Conservation (phyloP, 2,329 filamentous ascomycete genomes). For the Tolypocladium paradoxum region DNA sequence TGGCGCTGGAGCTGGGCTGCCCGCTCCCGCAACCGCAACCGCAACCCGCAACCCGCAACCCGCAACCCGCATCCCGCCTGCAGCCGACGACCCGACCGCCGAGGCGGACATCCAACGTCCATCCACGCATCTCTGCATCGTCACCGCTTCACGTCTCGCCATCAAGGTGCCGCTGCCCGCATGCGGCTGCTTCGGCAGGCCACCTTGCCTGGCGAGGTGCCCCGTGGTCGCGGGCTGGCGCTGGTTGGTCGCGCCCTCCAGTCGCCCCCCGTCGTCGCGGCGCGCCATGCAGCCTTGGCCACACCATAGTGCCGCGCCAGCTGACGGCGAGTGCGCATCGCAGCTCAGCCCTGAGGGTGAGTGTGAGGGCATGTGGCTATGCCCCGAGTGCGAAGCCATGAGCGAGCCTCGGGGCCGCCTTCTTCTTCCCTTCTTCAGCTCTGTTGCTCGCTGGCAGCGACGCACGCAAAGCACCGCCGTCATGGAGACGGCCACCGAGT, state of each 20-base stretch:
- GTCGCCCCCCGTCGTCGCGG: not conserved
- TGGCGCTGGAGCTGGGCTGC: no score
- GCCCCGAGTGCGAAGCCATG: not conserved
- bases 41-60: no score
- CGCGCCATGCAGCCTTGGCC: not conserved
- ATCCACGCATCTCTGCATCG: not conserved
- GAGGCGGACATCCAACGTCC: no score
- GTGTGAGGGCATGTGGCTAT: no score
- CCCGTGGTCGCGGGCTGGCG: not conserved
- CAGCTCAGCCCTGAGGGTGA: no score
- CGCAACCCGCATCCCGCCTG: no score
- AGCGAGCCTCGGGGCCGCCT: not conserved
- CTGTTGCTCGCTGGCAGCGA: not conserved
- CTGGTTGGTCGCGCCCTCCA: not conserved
- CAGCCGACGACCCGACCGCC: no score
- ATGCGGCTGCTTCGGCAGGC: not conserved
- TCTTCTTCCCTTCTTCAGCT: not conserved
- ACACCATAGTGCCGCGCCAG: not conserved
- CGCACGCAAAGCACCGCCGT: not conserved
- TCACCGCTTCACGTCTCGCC: not conserved
- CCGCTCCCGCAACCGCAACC: no score
- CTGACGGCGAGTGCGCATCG: not conserved
- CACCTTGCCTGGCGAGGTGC: not conserved
- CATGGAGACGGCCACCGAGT: conserved; percentile 31
- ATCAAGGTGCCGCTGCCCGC: not conserved